A percentile compares a stretch with the other conserved stretches of the same genome.
Conservation (phyloP, 108 stramenopile species). For the Phaeodactylum tricornutum region DNA sequence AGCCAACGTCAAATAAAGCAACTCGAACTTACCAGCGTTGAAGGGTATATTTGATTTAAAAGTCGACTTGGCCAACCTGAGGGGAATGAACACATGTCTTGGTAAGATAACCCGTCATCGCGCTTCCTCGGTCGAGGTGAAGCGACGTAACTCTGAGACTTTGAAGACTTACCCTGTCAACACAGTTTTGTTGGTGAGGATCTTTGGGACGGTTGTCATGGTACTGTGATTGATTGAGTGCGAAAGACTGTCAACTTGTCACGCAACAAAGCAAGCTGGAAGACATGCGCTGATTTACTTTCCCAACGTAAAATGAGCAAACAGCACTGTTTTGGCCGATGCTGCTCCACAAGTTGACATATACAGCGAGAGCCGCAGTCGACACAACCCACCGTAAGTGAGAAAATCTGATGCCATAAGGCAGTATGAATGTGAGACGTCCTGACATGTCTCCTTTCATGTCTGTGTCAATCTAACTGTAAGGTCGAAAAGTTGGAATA, state of each 20-base stretch:
- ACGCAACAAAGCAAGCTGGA: not conserved
- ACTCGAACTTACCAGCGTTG: not conserved
- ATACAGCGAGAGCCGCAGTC: too few relatives aligned
- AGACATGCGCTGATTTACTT: too few relatives aligned
- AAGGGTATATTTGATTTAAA: not conserved
- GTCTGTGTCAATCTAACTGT: too few relatives aligned
- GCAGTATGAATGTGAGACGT: too few relatives aligned
- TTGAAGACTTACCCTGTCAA: constrained; percentile 7
- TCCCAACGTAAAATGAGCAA: too few relatives aligned
- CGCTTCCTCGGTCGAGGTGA: not conserved
- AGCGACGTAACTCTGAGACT: not conserved
- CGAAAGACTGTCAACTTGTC: not conserved
- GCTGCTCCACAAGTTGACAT: too few relatives aligned
- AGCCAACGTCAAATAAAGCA: not conserved
- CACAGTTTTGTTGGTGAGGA: constrained; percentile 8
- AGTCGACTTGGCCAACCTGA: not conserved
- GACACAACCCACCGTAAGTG: too few relatives aligned
- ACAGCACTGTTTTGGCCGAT: too few relatives aligned
- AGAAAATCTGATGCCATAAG: too few relatives aligned
- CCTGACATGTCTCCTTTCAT: too few relatives aligned
- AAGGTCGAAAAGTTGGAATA: too few relatives aligned
- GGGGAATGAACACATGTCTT: not conserved
- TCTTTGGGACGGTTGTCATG: constrained; percentile 1
- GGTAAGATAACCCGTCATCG: not conserved
- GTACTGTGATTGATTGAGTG: not conserved